A percentile compares a stretch with the other conserved stretches of the same genome.
Conservation (phyloP, 2,329 filamentous ascomycete species). For the Diaporthe sp. region DNA sequence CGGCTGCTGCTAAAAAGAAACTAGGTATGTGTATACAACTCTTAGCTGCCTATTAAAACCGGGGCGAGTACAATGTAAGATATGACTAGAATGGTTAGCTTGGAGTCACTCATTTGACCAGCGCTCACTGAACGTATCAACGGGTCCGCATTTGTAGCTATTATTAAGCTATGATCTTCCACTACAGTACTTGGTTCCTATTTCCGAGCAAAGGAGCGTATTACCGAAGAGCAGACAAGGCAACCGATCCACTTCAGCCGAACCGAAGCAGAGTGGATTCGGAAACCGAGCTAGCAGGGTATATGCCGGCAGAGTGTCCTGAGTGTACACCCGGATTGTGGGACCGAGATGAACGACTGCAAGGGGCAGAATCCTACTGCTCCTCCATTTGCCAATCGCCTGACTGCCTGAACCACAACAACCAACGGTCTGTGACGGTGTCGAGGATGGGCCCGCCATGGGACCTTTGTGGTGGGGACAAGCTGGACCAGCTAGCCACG, state of each 20-base stretch:
- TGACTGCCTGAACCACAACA: not conserved
- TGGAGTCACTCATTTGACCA: no score
- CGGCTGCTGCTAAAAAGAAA: no score
- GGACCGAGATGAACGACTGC: not conserved
- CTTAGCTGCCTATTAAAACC: no score
- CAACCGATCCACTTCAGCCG: not conserved
- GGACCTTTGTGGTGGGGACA: not conserved
- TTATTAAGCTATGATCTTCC: no score
- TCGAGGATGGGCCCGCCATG: not conserved
- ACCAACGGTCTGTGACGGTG: not conserved
- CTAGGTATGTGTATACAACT: no score
- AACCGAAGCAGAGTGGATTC: not conserved
- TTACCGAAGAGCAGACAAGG: not conserved
- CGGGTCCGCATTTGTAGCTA: no score
- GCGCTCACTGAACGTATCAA: no score
- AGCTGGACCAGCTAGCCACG: not conserved
- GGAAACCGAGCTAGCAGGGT: not conserved
- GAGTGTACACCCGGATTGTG: not conserved
- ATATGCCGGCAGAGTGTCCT: not conserved
- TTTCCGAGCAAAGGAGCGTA: not conserved
- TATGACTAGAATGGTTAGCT: no score
- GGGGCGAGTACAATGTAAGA: no score
- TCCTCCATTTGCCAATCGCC: not conserved
- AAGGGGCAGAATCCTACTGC: not conserved
- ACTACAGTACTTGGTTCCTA: not conserved